Evolutionary conservation across 1,284 basidiomycete genomes (phyloP), one percentile per base, ranked within the genome.

Genomic region (Xanthoconium separans): DNA sequence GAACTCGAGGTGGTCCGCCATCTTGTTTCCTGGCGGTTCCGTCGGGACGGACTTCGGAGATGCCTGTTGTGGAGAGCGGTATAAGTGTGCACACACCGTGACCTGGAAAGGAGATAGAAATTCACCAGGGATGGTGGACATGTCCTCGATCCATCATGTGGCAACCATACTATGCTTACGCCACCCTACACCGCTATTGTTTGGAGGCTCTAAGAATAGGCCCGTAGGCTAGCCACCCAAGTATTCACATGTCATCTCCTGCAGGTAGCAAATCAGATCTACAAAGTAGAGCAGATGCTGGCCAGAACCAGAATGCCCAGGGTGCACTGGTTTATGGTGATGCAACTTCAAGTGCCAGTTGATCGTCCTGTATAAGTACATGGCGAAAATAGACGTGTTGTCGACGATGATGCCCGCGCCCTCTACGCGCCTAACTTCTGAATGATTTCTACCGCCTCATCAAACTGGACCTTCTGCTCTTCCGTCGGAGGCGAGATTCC

Each of bases 361-460:
- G 6, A 24, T 13, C 20, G 11, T 30, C n/a, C 27, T 16, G 44
- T 22, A 36, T 20, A 24, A 16, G 6, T 18, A 33, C 12, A 46
- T 13, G 27, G 18, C 13, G 27, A 43, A 27, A 29, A n/a, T 29
- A 43, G 30, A 5, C 18, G 6, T 34, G 6, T 34, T n/a, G n/a
- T n/a, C 33, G 13, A 15, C 31, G 31, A 33, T 33, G 13, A 33
- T 33, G 11, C 13, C 11, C 11, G 36, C n/a, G n/a, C 9, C 37
- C 37, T 18, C 11, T 39, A 77, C 20, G 62, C 66, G 31, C 79
- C 78, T 47, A 87, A 66, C 57, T 77, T 64, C 29, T 82, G 70
- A 18, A 89, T 78, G 46, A 90, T 89, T 47, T 78, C 78, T 6
- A 90, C 82, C 5, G 88, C 88, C 18, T 83, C 70, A 66, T 76